Evolutionary conservation across 768 basidiomycete species (phyloP).

Genomic region (Lactarius deliciosus): DNA sequence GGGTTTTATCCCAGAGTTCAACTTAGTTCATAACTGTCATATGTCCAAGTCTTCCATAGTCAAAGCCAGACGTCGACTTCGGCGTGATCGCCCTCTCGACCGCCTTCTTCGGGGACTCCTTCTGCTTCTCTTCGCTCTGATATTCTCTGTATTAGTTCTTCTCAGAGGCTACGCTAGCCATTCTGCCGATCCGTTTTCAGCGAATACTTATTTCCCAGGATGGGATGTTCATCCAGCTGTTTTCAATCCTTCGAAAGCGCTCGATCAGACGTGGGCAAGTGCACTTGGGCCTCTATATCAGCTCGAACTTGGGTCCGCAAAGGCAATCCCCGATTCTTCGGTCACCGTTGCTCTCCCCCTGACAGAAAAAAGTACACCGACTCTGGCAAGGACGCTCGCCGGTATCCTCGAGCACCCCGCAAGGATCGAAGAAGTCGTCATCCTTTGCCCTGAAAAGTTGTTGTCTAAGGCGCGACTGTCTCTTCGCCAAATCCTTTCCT

Average conservation of each 20-base stretch:
- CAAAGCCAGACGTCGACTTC: constrained; percentile 9
- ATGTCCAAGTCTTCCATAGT: constrained; percentile 14
- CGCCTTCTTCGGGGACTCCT: neutral
- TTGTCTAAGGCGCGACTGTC: constrained; percentile 20
- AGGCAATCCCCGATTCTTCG: constrained; percentile 15
- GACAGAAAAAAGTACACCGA: constrained; percentile 3
- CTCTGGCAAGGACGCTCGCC: constrained; percentile 9
- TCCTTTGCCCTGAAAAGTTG: constrained; percentile 27
- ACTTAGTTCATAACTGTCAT: neutral
- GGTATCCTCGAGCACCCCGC: constrained; percentile 13
- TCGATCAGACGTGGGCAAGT: neutral
- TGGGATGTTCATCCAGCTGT: constrained; percentile 13
- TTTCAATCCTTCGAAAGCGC: neutral
- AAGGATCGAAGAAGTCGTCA: constrained; percentile 18
- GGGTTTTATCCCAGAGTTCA: neutral
- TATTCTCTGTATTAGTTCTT: constrained; percentile 1
- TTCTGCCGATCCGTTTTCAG: constrained; percentile 9
- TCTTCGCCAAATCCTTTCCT: constrained; percentile 19
- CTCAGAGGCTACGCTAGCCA: neutral
- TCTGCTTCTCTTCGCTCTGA: constrained; percentile 2
- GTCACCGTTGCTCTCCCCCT: constrained; percentile 17
- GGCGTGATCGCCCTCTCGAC: neutral
- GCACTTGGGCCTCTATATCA: constrained; percentile 21
- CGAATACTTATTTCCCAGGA: constrained; percentile 9
- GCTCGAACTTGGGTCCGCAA: constrained; percentile 26